A percentile compares a stretch with the other conserved stretches of the same genome.
phyloP scores from a whole-genome alignment of 371 early-diverging fungal genomes.

The Mucor saturninus region DNA sequence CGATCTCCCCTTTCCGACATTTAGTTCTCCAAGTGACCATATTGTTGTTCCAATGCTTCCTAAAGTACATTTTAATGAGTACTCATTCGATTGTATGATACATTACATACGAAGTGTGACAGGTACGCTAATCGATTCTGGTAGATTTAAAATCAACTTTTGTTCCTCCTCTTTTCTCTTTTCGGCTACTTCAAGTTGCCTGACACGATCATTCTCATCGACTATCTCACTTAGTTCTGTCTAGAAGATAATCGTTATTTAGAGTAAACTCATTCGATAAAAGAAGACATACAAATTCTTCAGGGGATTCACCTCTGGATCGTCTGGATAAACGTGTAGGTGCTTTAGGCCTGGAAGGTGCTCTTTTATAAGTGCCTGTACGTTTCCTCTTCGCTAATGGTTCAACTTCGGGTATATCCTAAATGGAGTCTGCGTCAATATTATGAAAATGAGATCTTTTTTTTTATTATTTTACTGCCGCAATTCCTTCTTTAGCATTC shows the following conservation, averaged over 20 bases:
- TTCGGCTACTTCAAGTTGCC: constrained; percentile 25
- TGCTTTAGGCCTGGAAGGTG: not conserved
- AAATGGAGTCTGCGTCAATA: not conserved
- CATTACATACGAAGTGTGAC: constrained; percentile 37
- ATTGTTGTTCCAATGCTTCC: constrained; percentile 49
- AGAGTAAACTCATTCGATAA: not conserved
- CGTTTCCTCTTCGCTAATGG: constrained; percentile 15
- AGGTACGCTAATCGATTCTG: constrained; percentile 31
- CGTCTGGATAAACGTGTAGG: constrained; percentile 40
- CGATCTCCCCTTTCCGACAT: constrained; percentile 39
- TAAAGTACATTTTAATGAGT: not conserved
- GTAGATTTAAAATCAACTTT: not conserved
- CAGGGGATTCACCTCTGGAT: constrained; percentile 46
- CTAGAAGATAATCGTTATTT: constrained; percentile 9
- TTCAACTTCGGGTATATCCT: constrained; percentile 23
- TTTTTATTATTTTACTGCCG: constrained; percentile 11
- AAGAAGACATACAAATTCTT: constrained; percentile 35
- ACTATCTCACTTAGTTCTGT: constrained; percentile 38
- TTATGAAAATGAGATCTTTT: not conserved
- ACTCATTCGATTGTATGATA: not conserved
- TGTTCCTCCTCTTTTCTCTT: not conserved
- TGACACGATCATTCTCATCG: constrained; percentile 41
- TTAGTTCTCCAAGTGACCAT: constrained; percentile 42
- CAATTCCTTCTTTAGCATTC: not conserved
- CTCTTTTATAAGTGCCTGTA: constrained; percentile 4